A percentile compares a stretch with the other conserved stretches of the same genome.
phyloP scores from a whole-genome alignment of 768 basidiomycete genomes.

The Auricularia cornea region DNA sequence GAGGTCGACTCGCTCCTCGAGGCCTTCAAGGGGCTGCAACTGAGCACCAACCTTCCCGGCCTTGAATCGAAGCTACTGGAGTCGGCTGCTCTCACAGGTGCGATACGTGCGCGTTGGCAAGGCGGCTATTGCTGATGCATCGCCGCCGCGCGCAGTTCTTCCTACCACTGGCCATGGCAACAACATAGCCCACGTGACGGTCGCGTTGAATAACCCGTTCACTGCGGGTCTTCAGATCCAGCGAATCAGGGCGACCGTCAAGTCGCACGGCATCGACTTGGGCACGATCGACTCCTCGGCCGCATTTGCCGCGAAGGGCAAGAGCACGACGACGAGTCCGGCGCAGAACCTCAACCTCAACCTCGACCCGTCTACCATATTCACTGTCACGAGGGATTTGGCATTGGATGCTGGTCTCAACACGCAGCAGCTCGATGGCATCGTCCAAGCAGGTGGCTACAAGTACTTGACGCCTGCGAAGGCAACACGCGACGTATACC shows the following conservation, averaged over 20 bases:
- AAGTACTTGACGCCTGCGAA: slow-evolving; percentile 38
- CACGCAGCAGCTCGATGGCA: slow-evolving; percentile 53
- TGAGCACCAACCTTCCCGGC: slow-evolving; percentile 51
- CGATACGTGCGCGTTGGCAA: not conserved
- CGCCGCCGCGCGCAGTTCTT: slow-evolving; percentile 34
- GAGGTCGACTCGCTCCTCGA: slow-evolving; percentile 45
- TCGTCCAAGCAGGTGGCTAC: slow-evolving; percentile 61
- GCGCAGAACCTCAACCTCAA: slow-evolving; percentile 54
- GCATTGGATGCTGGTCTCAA: slow-evolving; percentile 56
- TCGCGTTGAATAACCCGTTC: slow-evolving; percentile 60
- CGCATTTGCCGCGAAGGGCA: slow-evolving; percentile 45
- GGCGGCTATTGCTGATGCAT: not conserved
- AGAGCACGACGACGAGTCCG: slow-evolving; percentile 49
- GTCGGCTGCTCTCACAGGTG: slow-evolving; percentile 47
- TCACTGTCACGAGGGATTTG: slow-evolving; percentile 60
- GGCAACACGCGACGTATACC: slow-evolving; percentile 18
- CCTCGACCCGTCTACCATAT: slow-evolving; percentile 56
- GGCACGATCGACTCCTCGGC: slow-evolving; percentile 50
- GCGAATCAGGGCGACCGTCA: slow-evolving; percentile 50
- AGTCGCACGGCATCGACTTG: slow-evolving; percentile 50
- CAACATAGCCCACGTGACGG: slow-evolving; percentile 58
- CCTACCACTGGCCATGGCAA: slow-evolving; percentile 49
- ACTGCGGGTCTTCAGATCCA: slow-evolving; percentile 50
- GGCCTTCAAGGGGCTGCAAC: slow-evolving; percentile 52
- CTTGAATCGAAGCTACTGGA: slow-evolving; percentile 49